These are phyloP conservation scores for Inonotus hispidus DNA, from an alignment of 1,284 basidiomycete genomes.

Conservation along the genomic window DNA sequence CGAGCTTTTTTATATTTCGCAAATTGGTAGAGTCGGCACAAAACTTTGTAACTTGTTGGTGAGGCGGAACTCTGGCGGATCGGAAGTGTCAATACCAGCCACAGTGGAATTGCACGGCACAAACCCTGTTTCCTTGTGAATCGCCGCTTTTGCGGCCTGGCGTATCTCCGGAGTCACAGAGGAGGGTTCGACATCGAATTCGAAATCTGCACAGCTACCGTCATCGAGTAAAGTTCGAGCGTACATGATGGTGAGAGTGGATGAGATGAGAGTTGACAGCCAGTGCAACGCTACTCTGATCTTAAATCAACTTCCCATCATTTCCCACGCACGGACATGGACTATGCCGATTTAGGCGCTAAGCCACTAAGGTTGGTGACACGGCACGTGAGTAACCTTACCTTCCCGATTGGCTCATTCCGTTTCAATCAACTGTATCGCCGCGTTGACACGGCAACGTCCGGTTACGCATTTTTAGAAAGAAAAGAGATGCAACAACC, in stretches of 20 bases:
- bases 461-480: too few relatives aligned
- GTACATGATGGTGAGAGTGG: neutral
- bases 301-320: too few relatives aligned
- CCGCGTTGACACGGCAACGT: too few relatives aligned
- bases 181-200: neutral
- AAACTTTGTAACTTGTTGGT: neutral
- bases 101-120: neutral
- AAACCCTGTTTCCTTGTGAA: neutral
- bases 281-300: too few relatives aligned
- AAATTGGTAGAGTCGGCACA: neutral
- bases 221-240: neutral
- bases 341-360: too few relatives aligned
- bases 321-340: too few relatives aligned
- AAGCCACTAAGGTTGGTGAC: too few relatives aligned
- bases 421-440: too few relatives aligned
- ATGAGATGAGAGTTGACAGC: too few relatives aligned
- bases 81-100: neutral
- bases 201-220: neutral
- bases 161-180: neutral
- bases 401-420: too few relatives aligned
- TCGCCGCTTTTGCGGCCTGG: neutral
- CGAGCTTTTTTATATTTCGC: neutral
- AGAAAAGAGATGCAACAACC: too few relatives aligned
- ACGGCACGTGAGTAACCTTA: too few relatives aligned
- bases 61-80: neutral